A percentile compares a stretch with the other conserved stretches of the same genome.
Evolutionary conservation across 208 protist genomes (phyloP).

Genomic region (Strigomonas culicis): DNA sequence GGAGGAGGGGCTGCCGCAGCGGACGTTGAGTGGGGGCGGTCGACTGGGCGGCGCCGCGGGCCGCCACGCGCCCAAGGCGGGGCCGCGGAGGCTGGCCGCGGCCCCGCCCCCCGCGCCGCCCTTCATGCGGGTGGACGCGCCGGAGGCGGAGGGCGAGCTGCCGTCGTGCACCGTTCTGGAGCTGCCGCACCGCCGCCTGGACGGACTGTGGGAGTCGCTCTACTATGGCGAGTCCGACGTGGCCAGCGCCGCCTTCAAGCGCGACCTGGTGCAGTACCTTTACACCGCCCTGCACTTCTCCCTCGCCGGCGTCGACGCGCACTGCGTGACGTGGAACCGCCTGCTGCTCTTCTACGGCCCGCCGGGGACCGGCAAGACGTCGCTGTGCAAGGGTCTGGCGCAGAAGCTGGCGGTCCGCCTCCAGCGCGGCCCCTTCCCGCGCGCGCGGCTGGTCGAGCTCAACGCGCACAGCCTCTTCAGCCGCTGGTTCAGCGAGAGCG

Average conservation of each 20-base stretch:
- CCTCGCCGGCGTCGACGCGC: conserved; percentile 61
- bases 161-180: conserved; percentile 42
- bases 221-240: conserved; percentile 63
- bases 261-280: conserved; percentile 89
- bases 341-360: conserved; percentile 89
- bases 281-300: conserved; percentile 87
- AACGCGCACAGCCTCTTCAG: conserved; percentile 96
- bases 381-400: conserved; percentile 81
- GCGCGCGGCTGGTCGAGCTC: conserved; percentile 88
- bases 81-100: background rate
- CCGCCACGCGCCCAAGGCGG: background rate
- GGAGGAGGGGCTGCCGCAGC: background rate
- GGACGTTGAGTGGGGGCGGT: too few relatives aligned
- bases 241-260: conserved; percentile 61
- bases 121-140: conserved; percentile 1
- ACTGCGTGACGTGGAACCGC: conserved; percentile 79
- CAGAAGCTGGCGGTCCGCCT: conserved; percentile 82
- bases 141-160: conserved; percentile 16
- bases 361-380: conserved; percentile 95
- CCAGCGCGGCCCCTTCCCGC: conserved; percentile 23
- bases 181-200: conserved; percentile 65
- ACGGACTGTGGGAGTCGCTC: conserved; percentile 88
- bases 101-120: too few relatives aligned
- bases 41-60: background rate
- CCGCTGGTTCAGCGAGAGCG: conserved; percentile 97